phyloP scores from a whole-genome alignment of 768 basidiomycete genomes.

The Xerocomellus dryophilus region DNA sequence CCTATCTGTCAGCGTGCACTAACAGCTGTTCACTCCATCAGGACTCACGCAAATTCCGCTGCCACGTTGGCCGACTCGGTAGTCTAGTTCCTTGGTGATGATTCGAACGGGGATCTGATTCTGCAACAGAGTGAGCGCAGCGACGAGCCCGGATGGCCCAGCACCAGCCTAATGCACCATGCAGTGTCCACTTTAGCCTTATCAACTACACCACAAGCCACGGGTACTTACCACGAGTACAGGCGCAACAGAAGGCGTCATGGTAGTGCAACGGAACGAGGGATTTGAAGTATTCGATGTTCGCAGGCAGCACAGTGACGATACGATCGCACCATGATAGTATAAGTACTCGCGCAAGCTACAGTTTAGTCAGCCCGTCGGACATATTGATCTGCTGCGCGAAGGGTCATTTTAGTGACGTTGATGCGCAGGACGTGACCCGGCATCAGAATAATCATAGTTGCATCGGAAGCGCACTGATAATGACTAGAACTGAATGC shows the following conservation, averaged over 20 bases:
- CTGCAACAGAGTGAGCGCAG: slow-evolving; percentile 34
- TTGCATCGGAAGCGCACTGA: not conserved
- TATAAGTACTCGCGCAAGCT: not conserved
- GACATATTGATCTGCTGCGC: not conserved
- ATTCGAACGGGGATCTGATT: slow-evolving; percentile 50
- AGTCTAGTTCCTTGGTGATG: slow-evolving; percentile 43
- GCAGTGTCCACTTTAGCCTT: not conserved
- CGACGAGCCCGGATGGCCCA: slow-evolving; percentile 32
- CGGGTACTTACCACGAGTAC: slow-evolving; percentile 20
- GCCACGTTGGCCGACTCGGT: slow-evolving; percentile 38
- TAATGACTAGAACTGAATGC: not conserved
- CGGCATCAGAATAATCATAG: not conserved
- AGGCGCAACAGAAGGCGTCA: slow-evolving; percentile 11
- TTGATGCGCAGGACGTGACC: not conserved
- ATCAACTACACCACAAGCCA: not conserved
- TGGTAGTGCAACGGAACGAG: not conserved
- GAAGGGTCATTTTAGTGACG: too few species aligned
- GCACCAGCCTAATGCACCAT: slow-evolving; percentile 21
- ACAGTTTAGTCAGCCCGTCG: not conserved
- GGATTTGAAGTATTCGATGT: not conserved
- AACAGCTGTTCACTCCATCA: not conserved
- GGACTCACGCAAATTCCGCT: slow-evolving; percentile 38
- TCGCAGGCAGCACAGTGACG: not conserved
- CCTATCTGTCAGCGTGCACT: not conserved
- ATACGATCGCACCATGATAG: too few species aligned